Conservation (phyloP, 768 basidiomycete species). For the Termitomyces bulborhizus region DNA sequence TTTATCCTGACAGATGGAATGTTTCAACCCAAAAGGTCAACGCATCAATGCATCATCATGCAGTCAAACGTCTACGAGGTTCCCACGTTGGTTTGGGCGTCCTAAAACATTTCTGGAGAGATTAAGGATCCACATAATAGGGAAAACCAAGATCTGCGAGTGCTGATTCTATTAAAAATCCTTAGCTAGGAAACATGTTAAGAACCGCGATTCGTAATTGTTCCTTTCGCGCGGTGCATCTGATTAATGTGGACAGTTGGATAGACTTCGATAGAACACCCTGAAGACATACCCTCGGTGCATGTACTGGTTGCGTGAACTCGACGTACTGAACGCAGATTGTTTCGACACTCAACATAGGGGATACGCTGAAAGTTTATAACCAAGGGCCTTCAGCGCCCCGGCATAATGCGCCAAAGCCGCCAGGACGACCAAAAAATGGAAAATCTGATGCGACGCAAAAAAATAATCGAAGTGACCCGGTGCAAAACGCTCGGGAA, state of each 20-base stretch:
- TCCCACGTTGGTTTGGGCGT: constrained; percentile 23
- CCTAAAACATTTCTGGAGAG: constrained; percentile 7
- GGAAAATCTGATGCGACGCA: constrained; percentile 89
- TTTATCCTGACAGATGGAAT: constrained; percentile 11
- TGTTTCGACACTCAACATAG: constrained; percentile 15
- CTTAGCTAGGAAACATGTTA: neutral
- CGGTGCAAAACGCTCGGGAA: constrained; percentile 71
- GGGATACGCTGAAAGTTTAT: constrained; percentile 43
- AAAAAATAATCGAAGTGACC: constrained; percentile 77
- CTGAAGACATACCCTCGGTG: neutral
- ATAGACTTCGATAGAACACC: constrained; percentile 1
- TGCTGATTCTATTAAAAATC: neutral
- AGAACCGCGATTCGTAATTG: neutral
- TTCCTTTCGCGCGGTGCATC: neutral
- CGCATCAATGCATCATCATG: constrained; percentile 6
- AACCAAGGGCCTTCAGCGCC: constrained; percentile 50
- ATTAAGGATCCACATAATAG: neutral
- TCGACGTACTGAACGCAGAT: neutral
- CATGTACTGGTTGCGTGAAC: neutral
- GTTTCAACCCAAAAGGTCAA: constrained; percentile 3
- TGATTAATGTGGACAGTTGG: neutral
- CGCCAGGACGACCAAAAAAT: constrained; percentile 69
- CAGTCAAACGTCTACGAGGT: constrained; percentile 16
- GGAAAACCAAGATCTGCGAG: neutral
- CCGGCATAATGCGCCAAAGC: constrained; percentile 60